These are phyloP conservation scores for Cyphellophora europaea DNA, from an alignment of 2,329 filamentous ascomycete species.

Conservation along the genomic window DNA sequence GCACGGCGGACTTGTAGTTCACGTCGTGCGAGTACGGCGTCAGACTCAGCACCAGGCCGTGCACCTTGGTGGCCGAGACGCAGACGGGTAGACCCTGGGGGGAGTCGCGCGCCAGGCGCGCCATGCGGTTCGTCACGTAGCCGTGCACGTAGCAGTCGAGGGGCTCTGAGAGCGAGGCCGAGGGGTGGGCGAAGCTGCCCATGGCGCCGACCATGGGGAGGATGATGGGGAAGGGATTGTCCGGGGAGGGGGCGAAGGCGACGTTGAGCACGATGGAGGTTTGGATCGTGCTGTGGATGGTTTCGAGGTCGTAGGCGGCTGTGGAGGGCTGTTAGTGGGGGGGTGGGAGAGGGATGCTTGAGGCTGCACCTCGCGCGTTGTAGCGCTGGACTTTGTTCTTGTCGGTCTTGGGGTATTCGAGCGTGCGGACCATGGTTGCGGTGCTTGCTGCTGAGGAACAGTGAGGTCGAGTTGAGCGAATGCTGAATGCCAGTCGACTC, in stretches of 20 bases:
- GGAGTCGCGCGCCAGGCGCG: conserved; percentile 48
- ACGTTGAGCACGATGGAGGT: conserved; percentile 63
- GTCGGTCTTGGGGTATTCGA: conserved; percentile 50
- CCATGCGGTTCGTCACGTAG: conserved; percentile 68
- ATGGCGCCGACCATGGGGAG: conserved; percentile 82
- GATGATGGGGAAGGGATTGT: conserved; percentile 62
- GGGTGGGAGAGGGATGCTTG: too few species aligned
- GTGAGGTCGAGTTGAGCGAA: too few species aligned
- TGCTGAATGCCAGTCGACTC: too few species aligned
- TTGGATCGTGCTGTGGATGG: conserved; percentile 70
- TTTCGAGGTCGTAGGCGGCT: conserved; percentile 60
- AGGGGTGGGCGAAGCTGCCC: conserved; percentile 58
- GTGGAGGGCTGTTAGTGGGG: too few species aligned
- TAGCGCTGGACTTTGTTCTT: conserved; percentile 60
- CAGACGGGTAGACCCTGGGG: conserved; percentile 49
- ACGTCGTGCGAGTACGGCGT: conserved; percentile 74
- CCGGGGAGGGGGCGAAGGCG: conserved; percentile 56
- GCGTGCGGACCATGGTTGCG: too few species aligned
- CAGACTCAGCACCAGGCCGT: conserved; percentile 69
- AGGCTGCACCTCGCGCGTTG: conserved; percentile 55
- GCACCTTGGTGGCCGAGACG: conserved; percentile 62
- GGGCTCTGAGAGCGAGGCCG: conserved; percentile 50
- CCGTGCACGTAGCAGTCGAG: conserved; percentile 75
- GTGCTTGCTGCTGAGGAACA: too few species aligned
- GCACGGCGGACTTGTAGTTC: conserved; percentile 72